phyloP scores from a whole-genome alignment of 257 asterid species.

The Osmanthus fragrans region DNA sequence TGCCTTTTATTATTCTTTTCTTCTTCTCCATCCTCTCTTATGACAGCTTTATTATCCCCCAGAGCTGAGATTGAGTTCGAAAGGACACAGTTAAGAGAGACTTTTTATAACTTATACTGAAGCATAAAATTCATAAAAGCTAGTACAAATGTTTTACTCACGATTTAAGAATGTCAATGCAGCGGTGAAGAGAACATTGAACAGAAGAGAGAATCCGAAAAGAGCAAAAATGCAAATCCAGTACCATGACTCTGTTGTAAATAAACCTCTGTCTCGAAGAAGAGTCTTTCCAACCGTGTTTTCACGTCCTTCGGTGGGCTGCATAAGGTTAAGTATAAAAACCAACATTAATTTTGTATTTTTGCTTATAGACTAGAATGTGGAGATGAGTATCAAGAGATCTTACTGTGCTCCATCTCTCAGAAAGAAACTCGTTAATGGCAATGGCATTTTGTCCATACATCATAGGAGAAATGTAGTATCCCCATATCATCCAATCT shows the following conservation, averaged over 20 bases:
- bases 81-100: not conserved
- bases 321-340: not conserved
- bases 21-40: conserved; percentile 36
- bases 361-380: not conserved
- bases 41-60: conserved; percentile 59
- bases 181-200: conserved; percentile 1
- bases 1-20: conserved; percentile 28
- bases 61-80: conserved; percentile 47
- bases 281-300: conserved; percentile 3
- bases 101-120: not conserved
- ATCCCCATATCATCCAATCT: conserved; percentile 42
- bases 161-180: conserved; percentile 14
- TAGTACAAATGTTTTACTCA: not conserved
- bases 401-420: conserved; percentile 39
- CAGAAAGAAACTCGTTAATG: conserved; percentile 38
- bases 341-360: not conserved
- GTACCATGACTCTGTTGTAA: conserved; percentile 8
- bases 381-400: not conserved
- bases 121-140: not conserved
- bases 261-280: conserved; percentile 6
- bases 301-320: conserved; percentile 7
- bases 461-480: conserved; percentile 36
- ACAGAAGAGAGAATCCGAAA: not conserved
- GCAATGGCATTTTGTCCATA: conserved; percentile 42
- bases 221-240: conserved; percentile 11